phyloP scores from a whole-genome alignment of 2,329 filamentous ascomycete genomes.

The Alternaria novae-zelandiae region DNA sequence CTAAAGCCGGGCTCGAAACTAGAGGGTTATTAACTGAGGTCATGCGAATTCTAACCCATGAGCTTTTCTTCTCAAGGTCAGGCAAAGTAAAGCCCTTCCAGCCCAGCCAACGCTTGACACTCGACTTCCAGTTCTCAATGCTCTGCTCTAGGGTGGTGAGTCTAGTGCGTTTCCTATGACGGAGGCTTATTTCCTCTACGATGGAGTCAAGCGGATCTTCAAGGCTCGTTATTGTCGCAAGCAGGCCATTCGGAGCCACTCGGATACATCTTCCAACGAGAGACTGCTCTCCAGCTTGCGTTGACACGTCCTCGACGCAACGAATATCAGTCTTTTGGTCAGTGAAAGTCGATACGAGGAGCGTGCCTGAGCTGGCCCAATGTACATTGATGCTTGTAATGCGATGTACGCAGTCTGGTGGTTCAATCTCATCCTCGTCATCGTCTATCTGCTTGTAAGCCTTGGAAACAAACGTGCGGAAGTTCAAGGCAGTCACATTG shows the following conservation, averaged over 20 bases:
- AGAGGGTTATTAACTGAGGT: constrained; percentile 12
- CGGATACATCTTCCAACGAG: constrained; percentile 40
- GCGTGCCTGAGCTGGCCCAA: constrained; percentile 44
- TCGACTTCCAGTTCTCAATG: constrained; percentile 44
- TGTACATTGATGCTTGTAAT: constrained; percentile 41
- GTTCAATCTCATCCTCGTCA: constrained; percentile 8
- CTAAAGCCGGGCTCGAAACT: constrained; percentile 19
- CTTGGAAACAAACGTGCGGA: constrained; percentile 45
- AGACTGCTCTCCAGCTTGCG: constrained; percentile 23
- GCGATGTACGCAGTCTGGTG: constrained; percentile 18
- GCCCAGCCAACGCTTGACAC: constrained; percentile 42
- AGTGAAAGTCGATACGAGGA: constrained; percentile 41
- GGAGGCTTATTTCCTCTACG: constrained; percentile 25
- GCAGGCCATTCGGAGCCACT: constrained; percentile 43
- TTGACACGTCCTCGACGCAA: constrained; percentile 22
- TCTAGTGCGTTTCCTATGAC: constrained; percentile 36
- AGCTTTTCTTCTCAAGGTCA: constrained; percentile 28
- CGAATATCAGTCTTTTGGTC: constrained; percentile 29
- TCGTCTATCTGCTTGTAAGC: constrained; percentile 15
- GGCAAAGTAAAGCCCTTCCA: constrained; percentile 44
- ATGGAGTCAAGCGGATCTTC: constrained; percentile 33
- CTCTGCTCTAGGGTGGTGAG: constrained; percentile 33
- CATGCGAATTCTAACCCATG: constrained; percentile 44
- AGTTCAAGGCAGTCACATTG: constrained; percentile 43
- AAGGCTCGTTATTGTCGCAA: constrained; percentile 40